Conservation (phyloP, 148 eudicot genomes). For the Drosera capensis region DNA sequence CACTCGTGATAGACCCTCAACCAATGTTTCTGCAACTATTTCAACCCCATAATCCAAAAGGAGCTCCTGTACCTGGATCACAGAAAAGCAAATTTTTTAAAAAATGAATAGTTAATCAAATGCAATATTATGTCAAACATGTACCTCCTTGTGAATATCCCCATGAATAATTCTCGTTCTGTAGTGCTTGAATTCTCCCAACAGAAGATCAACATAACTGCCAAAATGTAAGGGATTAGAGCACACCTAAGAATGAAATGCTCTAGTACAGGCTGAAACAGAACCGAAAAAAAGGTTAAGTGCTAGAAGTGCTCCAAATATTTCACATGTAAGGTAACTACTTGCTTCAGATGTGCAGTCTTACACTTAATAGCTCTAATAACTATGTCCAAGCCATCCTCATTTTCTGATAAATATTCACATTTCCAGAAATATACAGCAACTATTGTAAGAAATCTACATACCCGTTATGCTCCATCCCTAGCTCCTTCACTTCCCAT, state of each 20-base stretch:
- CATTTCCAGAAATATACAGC: neutral
- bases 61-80: conserved; percentile 57
- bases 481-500: conserved; percentile 96
- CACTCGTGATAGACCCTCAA: conserved; percentile 86
- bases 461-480: conserved; percentile 93
- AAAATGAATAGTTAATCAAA: neutral
- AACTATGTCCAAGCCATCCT: too few species aligned
- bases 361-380: too few species aligned
- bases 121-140: neutral
- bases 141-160: conserved; percentile 77
- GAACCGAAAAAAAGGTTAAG: neutral
- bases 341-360: too few species aligned
- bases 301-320: too few species aligned
- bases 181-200: conserved; percentile 94
- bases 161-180: conserved; percentile 86
- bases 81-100: neutral
- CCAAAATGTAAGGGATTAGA: conserved; percentile 11
- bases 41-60: conserved; percentile 80
- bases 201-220: conserved; percentile 85
- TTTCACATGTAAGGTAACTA: too few species aligned
- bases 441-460: neutral
- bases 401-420: too few species aligned
- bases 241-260: neutral
- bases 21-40: conserved; percentile 69
- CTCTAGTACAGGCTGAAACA: neutral